Evolutionary conservation across 2,329 filamentous ascomycete genomes (phyloP), one percentile per base, ranked within the genome.

Genomic region (Neofusicoccum ribis): DNA sequence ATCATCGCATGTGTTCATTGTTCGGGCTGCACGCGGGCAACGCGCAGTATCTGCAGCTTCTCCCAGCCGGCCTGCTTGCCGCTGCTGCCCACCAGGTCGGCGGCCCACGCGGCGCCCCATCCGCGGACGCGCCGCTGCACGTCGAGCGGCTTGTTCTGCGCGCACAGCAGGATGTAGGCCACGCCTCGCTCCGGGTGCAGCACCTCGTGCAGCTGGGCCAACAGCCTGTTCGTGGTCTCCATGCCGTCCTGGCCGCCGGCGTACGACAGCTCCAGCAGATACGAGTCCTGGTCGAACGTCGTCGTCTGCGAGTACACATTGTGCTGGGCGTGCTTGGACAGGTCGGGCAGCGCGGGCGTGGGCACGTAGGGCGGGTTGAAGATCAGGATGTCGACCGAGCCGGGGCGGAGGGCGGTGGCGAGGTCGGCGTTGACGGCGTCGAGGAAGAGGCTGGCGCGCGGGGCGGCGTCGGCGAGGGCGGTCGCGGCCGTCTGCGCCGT

Each of bases 331-430:
- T 79, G 77, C 52, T 71, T 70, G 5, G 84, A 78, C 41, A 85
- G 77, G 27, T 78, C 75, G 1, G 94, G 93, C 66, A 96, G 79
- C 46, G 88, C 86, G 31, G 89, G 85, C 2, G 93, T 96, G 1
- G 95, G 95, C 14, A 99, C 95, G 75, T 99, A 99, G 0, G 95
- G 95, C 62, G 95, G 95, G 75, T 99, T 99, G 84, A 98, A 99
- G 34, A 99, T 85, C 68, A 99, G 84, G 11, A 99, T 85, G 74
- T 99, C 95, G 5, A 96, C 85, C 44, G 79, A 78, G 2, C 83
- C 81, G 0, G 80, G 73, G 7, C 85, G 83, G 46, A 96, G 79
- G 0, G 89, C 81, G 2, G 84, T 77, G 4, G 85, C 83, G 0
- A 99, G 83, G 73, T 98, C 92, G 1, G 86, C 89, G 66, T 88